Base-by-base conservation (phyloP, 2,329 filamentous ascomycete genomes). In the Penicillium expansum region DNA sequence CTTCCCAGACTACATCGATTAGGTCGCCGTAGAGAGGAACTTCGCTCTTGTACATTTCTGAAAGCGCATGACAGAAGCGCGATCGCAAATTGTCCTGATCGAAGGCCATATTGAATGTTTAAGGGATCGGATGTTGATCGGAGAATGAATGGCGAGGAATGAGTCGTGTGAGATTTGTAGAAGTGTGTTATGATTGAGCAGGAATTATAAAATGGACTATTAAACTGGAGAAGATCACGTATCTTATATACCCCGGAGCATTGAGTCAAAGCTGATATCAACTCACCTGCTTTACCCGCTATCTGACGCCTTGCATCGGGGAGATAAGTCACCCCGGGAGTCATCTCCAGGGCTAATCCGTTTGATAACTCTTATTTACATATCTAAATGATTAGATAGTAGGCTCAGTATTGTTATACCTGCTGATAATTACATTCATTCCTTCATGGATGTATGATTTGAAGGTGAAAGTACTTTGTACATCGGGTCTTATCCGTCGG, bases 251-350 rank as follows among this genome's bases (percentile, higher is more conserved):
- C 20, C 48, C 41, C 18, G 33, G 18, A 38, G 42, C n/a, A 44
- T 44, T 43, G 41, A 43, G 9, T 43, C 24, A 13, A 16, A 18
- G 24, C 24, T 52, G 32, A 51, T 54, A 48, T 41, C 42, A 11
- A 39, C 16, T 58, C 47, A 18, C 60, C 60, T 51, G 37, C 44
- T 41, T 54, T 62, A 61, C 55, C 59, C 56, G 59, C 45, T 55
- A 59, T 59, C 59, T 57, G 39, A 47, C 33, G 13, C 13, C 35
- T 49, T 43, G 37, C 52, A 24, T 53, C 37, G 54, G 57, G 47
- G 38, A 51, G 48, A 51, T 51, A 51, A 41, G 35, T 38, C 14
- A 33, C 13, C 32, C 16, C 10, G 10, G 30, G 30, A 16, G 32
- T 33, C 13, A 33, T 35, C 33, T 8, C 7, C 33, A n/a, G 33